These are phyloP conservation scores for Triticum timopheevii DNA, from an alignment of 176 grass and related monocot species.

Conservation along the genomic window DNA sequence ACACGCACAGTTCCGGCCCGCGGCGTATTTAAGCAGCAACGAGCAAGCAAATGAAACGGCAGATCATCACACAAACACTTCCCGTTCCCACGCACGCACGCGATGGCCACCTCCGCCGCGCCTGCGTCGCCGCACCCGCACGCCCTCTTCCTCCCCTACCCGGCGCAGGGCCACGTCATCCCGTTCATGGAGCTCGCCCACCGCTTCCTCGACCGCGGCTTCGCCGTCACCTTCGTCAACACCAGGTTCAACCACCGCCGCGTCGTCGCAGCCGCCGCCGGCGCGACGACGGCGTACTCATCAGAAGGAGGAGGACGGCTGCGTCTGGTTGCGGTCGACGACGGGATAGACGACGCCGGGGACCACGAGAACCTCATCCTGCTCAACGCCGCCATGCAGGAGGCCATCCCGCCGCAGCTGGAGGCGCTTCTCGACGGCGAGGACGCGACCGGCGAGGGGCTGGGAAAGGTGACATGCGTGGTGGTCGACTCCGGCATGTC, in stretches of 20 bases:
- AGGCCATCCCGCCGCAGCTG: conserved; percentile 37
- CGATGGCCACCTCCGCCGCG: not conserved
- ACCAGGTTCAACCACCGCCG: conserved; percentile 38
- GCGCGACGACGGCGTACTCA: not conserved
- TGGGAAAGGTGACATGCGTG: conserved; percentile 37
- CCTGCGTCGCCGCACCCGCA: conserved; percentile 33
- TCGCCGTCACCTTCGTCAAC: conserved; percentile 55
- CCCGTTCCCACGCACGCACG: not conserved
- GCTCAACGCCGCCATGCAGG: conserved; percentile 27
- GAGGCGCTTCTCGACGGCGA: conserved; percentile 28
- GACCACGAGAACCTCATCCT: conserved; percentile 29
- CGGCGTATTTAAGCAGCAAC: not conserved
- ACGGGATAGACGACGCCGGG: conserved; percentile 33
- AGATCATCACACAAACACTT: not conserved
- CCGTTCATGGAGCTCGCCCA: conserved; percentile 58
- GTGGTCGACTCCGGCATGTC: conserved; percentile 38
- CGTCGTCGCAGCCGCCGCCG: not conserved
- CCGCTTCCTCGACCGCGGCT: conserved; percentile 55
- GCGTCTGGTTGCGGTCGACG: conserved; percentile 29
- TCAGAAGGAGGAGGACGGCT: not conserved
- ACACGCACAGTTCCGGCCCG: not conserved
- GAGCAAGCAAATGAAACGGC: not conserved
- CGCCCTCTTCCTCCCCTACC: conserved; percentile 51
- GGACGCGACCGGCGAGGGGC: not conserved
- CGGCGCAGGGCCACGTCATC: conserved; percentile 62